Conservation (phyloP, 2,329 filamentous ascomycete species). For the Capronia americana region DNA sequence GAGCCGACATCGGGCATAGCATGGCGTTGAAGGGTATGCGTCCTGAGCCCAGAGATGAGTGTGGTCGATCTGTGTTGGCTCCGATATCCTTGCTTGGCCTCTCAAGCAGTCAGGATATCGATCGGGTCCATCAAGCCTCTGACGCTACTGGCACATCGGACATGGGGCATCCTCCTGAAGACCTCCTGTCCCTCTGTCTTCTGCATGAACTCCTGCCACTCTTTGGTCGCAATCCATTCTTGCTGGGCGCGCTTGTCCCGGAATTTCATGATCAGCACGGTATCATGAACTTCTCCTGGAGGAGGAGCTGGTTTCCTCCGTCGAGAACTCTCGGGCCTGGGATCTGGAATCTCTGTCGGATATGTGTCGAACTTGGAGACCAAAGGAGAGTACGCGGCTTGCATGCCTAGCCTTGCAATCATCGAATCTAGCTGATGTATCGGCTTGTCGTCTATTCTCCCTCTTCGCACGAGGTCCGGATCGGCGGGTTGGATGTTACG, state of each 20-base stretch:
- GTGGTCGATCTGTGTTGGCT: neutral
- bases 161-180: conserved; percentile 42
- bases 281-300: conserved; percentile 41
- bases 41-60: neutral
- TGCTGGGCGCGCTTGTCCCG: conserved; percentile 38
- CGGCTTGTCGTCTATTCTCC: conserved; percentile 21
- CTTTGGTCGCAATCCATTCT: conserved; percentile 39
- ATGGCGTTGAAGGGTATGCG: neutral
- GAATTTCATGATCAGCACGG: conserved; percentile 41
- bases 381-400: conserved; percentile 40
- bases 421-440: conserved; percentile 41
- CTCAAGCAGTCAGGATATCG: conserved; percentile 38
- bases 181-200: conserved; percentile 40
- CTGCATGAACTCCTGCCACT: conserved; percentile 43
- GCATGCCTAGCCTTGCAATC: conserved; percentile 39
- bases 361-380: conserved; percentile 41
- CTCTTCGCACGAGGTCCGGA: conserved; percentile 28
- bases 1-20: neutral
- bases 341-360: conserved; percentile 40
- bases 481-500: conserved; percentile 37
- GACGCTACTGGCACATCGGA: conserved; percentile 42
- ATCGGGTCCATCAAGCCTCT: conserved; percentile 42
- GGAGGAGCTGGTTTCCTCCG: conserved; percentile 27
- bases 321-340: conserved; percentile 16
- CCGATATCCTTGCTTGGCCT: neutral